These are phyloP conservation scores for Gossypium mustelinum DNA, from an alignment of 345 rosid genomes.

Conservation along the genomic window DNA sequence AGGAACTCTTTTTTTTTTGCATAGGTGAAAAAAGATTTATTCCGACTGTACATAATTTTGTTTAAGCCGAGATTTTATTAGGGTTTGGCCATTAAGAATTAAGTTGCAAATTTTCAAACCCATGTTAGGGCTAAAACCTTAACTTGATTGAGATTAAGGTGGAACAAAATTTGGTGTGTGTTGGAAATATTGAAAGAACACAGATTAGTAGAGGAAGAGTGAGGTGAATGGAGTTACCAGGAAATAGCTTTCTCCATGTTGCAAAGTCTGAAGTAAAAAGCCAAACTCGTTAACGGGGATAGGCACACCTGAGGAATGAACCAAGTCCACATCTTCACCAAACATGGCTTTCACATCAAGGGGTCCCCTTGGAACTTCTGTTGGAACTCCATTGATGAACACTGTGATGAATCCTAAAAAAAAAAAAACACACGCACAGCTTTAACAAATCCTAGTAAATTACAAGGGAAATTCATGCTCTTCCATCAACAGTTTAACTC, in stretches of 20 bases:
- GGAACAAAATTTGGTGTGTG: not conserved
- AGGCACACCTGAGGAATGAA: constrained; percentile 76
- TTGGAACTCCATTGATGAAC: constrained; percentile 76
- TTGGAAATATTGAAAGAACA: too few species aligned
- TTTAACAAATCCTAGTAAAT: not conserved
- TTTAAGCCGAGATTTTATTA: too few species aligned
- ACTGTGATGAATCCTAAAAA: constrained; percentile 61
- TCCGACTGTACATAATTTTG: too few species aligned
- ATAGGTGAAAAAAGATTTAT: too few species aligned
- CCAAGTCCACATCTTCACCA: constrained; percentile 64
- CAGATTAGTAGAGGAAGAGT: not conserved
- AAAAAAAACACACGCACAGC: too few species aligned
- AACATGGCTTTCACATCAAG: constrained; percentile 71
- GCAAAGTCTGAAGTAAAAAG: constrained; percentile 62
- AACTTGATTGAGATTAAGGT: not conserved
- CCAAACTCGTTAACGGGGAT: constrained; percentile 78
- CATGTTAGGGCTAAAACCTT: too few species aligned
- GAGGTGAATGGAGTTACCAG: constrained; percentile 51
- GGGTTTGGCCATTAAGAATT: too few species aligned
- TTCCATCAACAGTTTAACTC: not conserved
- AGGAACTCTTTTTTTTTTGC: too few species aligned
- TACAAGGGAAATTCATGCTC: not conserved
- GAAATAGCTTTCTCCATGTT: constrained; percentile 92
- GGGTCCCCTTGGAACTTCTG: constrained; percentile 75
- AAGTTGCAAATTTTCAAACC: too few species aligned